Evolutionary conservation across 805 yeast species (phyloP).

Genomic region (Priceomyces haplophilus): DNA sequence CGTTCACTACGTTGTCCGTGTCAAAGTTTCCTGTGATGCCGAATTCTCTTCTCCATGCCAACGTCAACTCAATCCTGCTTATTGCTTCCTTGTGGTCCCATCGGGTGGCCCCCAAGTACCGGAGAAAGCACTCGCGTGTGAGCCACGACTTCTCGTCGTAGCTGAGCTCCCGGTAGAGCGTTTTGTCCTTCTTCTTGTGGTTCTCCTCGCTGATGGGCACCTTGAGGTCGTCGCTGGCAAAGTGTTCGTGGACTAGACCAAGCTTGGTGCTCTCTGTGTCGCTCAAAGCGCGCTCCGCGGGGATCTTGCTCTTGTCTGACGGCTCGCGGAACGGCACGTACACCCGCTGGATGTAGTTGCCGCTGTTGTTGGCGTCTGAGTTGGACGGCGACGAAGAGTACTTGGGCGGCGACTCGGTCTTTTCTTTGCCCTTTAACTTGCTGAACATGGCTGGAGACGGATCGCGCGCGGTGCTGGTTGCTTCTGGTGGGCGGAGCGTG

Average conservation of each 20-base stretch:
- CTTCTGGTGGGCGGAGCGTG: no score
- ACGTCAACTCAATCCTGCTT: conserved; percentile 67
- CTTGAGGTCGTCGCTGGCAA: conserved; percentile 49
- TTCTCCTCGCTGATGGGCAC: conserved; percentile 51
- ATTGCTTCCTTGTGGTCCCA: conserved; percentile 77
- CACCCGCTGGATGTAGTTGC: conserved; percentile 10
- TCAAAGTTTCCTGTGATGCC: conserved; percentile 50
- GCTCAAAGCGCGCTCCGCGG: conserved; percentile 51
- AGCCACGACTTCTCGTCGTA: conserved; percentile 82
- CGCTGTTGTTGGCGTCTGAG: background rate
- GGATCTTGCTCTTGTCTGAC: conserved; percentile 35
- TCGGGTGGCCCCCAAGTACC: conserved; percentile 91
- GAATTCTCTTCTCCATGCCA: conserved; percentile 93
- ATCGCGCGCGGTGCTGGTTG: no score
- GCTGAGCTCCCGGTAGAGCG: conserved; percentile 26
- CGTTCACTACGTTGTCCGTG: conserved; percentile 50
- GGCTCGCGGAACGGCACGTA: conserved; percentile 21
- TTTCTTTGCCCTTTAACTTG: conserved; percentile 16
- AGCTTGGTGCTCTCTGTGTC: conserved; percentile 60
- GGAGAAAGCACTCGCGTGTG: conserved; percentile 82
- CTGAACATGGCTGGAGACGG: conserved; percentile 14
- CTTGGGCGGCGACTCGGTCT: no score
- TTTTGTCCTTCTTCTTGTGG: conserved; percentile 36
- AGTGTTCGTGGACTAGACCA: conserved; percentile 58
- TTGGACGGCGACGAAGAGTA: conserved; percentile 2